phyloP scores from a whole-genome alignment of 2,329 filamentous ascomycete species.

The Plectosphaerella sp. region DNA sequence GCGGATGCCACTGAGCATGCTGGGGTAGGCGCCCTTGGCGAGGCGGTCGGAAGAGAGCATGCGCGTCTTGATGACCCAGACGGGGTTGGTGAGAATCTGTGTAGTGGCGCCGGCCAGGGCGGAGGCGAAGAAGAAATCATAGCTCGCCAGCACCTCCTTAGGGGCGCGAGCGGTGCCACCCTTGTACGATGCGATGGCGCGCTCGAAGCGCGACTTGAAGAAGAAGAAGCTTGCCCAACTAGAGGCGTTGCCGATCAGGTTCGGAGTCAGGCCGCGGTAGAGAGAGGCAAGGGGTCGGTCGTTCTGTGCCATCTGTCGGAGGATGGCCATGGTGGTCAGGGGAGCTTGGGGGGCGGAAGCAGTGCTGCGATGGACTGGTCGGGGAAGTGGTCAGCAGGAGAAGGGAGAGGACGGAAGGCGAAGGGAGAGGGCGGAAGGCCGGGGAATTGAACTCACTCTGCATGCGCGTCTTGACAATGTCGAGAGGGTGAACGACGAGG shows the following conservation, averaged over 20 bases:
- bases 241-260: conserved; percentile 83
- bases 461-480: conserved; percentile 93
- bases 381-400: neutral
- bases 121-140: conserved; percentile 79
- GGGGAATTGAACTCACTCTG: conserved; percentile 56
- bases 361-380: conserved; percentile 45
- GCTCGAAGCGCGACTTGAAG: conserved; percentile 56
- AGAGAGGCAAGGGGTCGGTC: conserved; percentile 63
- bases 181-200: conserved; percentile 32
- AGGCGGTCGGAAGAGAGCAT: conserved; percentile 84
- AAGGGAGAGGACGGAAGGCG: neutral
- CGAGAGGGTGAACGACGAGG: conserved; percentile 83
- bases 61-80: conserved; percentile 97
- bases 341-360: conserved; percentile 25
- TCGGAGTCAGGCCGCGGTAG: conserved; percentile 86
- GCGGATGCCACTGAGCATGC: conserved; percentile 65
- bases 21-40: conserved; percentile 73
- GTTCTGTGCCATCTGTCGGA: conserved; percentile 42
- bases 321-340: conserved; percentile 46
- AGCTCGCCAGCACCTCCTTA: conserved; percentile 44
- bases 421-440: neutral
- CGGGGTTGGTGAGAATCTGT: conserved; percentile 82
- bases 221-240: conserved; percentile 95
- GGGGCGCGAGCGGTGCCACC: conserved; percentile 11
- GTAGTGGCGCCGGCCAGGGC: conserved; percentile 68